Conservation (phyloP, 345 rosid genomes). For the Citrus trifoliata region DNA sequence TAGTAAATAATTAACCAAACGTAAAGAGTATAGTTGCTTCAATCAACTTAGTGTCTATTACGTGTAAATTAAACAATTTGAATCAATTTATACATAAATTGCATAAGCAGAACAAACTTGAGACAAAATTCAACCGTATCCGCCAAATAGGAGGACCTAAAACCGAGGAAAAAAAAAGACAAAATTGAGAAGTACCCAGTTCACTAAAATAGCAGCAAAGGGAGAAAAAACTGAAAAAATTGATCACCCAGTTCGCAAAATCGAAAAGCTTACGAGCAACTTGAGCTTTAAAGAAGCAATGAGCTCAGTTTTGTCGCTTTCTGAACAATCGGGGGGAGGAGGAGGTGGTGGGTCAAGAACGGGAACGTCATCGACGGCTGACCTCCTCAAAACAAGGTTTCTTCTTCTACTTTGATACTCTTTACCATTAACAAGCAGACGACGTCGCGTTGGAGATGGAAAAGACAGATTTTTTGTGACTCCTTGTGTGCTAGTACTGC, state of each 20-base stretch:
- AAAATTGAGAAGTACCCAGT: not conserved
- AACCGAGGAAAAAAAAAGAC: not conserved
- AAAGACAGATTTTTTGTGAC: not conserved
- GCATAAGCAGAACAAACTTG: not conserved
- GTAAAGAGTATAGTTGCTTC: not conserved
- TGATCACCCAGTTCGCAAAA: not conserved
- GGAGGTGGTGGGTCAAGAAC: constrained; percentile 41
- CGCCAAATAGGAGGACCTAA: not conserved
- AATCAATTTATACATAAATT: not conserved
- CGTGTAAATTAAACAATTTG: not conserved
- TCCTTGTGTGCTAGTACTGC: not conserved
- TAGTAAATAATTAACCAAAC: not conserved
- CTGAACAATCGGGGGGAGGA: constrained; percentile 13
- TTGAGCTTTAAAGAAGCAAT: constrained; percentile 49
- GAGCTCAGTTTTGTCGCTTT: constrained; percentile 6
- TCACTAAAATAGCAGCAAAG: not conserved
- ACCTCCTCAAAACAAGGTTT: constrained; percentile 32
- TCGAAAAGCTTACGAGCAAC: constrained; percentile 43
- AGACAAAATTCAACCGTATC: not conserved
- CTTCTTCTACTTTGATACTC: constrained; percentile 17
- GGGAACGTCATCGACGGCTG: constrained; percentile 41
- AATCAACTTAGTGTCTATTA: not conserved
- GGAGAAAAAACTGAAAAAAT: not conserved
- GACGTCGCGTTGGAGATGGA: constrained; percentile 3
- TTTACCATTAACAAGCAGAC: not conserved